Evolutionary conservation across 495 filamentous ascomycete genomes (phyloP), one percentile per base, ranked within the genome.

Genomic region (Xeromyces bisporus): DNA sequence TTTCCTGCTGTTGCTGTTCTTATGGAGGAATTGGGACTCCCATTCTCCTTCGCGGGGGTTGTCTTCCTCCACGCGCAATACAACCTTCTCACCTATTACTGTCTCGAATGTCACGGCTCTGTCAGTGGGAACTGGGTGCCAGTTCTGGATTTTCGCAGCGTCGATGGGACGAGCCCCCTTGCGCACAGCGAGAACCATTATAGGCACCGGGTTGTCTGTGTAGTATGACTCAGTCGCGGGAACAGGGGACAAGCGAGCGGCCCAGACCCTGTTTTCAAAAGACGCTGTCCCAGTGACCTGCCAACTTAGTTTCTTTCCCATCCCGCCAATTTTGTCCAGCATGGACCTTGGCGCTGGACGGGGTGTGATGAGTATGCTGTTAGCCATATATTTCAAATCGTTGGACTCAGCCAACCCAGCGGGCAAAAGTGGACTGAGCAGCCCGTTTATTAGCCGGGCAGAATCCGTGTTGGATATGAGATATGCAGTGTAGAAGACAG

Each of bases 401-500:
- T 64, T 65, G 14, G 66, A 55, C 28, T 64, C 60, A 42, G 52
- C 41, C 30, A 60, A 43, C 30, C 57, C 57, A 6, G 43, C 40
- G 26, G 58, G 56, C 23, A 61, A 34, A 25, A 55, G 40, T 5
- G 77, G 75, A 11, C 71, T 56, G 26, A 79, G 60, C 24, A 77
- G 56, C 29, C 85, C 67, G 2, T 64, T 61, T 28, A 82, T 67
- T 12, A 97, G 57, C 27, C 66, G 67, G 35, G 75, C 66, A 3
- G 77, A 77, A 43, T 82, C 78, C 17, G 66, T 46, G 26, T 68
- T 58, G 15, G 68, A 64, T 46, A 97, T 73, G 39, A 93, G 63
- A 55, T 96, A 96, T 23, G 82, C 86, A n/a, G 87, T 93, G 60
- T 81, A 96, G 58, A 87, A 82, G 29, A 93, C 74, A 8, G 73